A percentile compares a stretch with the other conserved stretches of the same genome.
phyloP scores from a whole-genome alignment of 805 yeast genomes.

The Torulaspora delbrueckii region DNA sequence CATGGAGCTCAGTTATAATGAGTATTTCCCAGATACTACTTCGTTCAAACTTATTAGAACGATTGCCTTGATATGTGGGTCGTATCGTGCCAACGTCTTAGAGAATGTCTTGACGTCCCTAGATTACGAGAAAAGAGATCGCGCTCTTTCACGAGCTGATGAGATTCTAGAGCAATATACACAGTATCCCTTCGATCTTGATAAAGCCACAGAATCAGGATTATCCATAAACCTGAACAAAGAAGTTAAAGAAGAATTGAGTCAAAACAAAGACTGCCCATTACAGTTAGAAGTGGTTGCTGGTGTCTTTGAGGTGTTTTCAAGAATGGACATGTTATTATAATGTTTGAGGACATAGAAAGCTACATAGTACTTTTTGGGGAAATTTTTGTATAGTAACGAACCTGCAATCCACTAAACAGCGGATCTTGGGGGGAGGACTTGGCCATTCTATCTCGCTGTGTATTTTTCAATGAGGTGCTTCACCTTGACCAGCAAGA shows the following conservation, averaged over 20 bases:
- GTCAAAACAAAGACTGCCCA: slow-evolving; percentile 41
- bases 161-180: slow-evolving; percentile 77
- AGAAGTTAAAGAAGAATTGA: slow-evolving; percentile 43
- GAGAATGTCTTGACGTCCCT: slow-evolving; percentile 78
- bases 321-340: slow-evolving; percentile 86
- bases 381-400: slow-evolving; percentile 4
- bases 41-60: slow-evolving; percentile 72
- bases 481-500: background rate
- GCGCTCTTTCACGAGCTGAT: slow-evolving; percentile 91
- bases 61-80: slow-evolving; percentile 75
- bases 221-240: slow-evolving; percentile 62
- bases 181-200: slow-evolving; percentile 71
- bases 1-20: slow-evolving; percentile 50
- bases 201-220: slow-evolving; percentile 56
- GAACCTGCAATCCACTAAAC: background rate
- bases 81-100: slow-evolving; percentile 93
- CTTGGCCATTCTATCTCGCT: background rate
- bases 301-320: slow-evolving; percentile 83
- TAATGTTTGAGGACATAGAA: slow-evolving; percentile 30
- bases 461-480: background rate
- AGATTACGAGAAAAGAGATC: slow-evolving; percentile 83
- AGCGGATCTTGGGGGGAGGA: background rate
- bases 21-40: slow-evolving; percentile 64
- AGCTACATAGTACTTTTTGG: slow-evolving; percentile 3
- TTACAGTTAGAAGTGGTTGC: slow-evolving; percentile 84